Conservation (phyloP, 163 green algal genomes). For the Chlamydomonas reinhardtii region DNA sequence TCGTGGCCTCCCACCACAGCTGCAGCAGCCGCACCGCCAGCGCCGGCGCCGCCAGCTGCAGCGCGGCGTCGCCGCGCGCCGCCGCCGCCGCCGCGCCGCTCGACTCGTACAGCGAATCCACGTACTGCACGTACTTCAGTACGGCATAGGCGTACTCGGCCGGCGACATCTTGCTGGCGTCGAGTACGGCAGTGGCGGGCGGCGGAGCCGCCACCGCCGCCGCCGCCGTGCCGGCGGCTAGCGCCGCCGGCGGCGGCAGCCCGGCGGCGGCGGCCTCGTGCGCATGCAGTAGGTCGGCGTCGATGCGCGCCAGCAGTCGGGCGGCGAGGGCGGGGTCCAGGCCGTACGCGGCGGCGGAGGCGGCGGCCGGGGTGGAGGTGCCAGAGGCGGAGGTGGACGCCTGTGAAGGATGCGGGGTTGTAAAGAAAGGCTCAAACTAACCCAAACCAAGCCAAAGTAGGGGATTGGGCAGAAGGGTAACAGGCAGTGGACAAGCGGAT, state of each 20-base stretch:
- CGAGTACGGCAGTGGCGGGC: neutral
- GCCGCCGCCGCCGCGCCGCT: neutral
- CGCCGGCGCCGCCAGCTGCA: constrained; percentile 20
- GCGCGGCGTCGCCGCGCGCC: neutral
- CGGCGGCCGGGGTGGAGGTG: neutral
- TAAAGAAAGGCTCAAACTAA: too few relatives aligned
- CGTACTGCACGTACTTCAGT: constrained; percentile 45
- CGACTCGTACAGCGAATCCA: constrained; percentile 17
- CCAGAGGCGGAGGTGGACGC: neutral
- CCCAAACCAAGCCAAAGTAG: too few relatives aligned
- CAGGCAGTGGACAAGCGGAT: too few relatives aligned
- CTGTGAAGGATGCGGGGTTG: too few relatives aligned
- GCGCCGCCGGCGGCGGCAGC: neutral
- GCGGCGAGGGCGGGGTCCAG: constrained; percentile 6
- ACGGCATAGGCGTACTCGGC: constrained; percentile 34
- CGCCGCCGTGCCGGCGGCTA: neutral
- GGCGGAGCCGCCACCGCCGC: neutral
- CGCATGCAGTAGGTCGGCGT: constrained; percentile 2
- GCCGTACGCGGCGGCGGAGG: neutral
- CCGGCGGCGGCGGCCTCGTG: constrained; percentile 2
- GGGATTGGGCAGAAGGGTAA: too few relatives aligned
- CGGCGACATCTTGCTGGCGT: constrained; percentile 24
- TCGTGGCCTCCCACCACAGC: constrained; percentile 34
- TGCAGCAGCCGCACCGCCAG: constrained; percentile 42
- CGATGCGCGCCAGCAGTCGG: constrained; percentile 25